Evolutionary conservation across 768 basidiomycete genomes (phyloP).

Genomic region (Hygrophorus russula): DNA sequence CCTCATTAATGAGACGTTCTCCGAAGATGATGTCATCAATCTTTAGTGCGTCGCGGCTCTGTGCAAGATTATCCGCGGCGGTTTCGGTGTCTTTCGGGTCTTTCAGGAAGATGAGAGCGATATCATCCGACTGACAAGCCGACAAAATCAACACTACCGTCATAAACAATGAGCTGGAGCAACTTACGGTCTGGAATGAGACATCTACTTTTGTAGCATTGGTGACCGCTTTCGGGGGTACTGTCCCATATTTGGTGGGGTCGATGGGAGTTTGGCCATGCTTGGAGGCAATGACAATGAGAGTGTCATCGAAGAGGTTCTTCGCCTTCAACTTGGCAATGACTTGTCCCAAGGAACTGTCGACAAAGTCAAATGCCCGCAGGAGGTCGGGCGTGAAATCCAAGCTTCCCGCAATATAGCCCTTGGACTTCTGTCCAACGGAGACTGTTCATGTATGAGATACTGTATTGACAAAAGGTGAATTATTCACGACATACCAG

Average conservation of each 20-base stretch:
- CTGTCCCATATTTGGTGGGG: neutral
- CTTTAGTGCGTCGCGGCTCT: neutral
- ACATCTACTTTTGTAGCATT: constrained; percentile 1
- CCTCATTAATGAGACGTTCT: neutral
- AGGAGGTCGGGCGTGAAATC: neutral
- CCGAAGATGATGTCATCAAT: constrained; percentile 2
- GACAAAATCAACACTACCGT: neutral
- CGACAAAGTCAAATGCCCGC: constrained; percentile 1
- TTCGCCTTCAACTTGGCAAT: constrained; percentile 2
- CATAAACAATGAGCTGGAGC: neutral
- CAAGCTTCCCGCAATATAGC: neutral
- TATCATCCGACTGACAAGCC: constrained; percentile 1
- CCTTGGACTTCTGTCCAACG: constrained; percentile 1
- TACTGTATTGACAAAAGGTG: neutral
- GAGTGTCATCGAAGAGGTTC: neutral
- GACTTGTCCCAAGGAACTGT: constrained; percentile 1
- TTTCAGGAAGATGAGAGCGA: constrained; percentile 4
- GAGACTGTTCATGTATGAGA: neutral
- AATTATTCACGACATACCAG: neutral
- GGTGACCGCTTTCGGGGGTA: neutral
- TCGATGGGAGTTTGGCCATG: constrained; percentile 4
- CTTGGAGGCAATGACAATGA: constrained; percentile 2
- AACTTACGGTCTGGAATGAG: neutral
- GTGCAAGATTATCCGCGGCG: neutral
- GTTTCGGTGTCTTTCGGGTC: neutral